These are phyloP conservation scores for Aureobasidium sp. DNA, from an alignment of 2,329 filamentous ascomycete species.

Conservation along the genomic window DNA sequence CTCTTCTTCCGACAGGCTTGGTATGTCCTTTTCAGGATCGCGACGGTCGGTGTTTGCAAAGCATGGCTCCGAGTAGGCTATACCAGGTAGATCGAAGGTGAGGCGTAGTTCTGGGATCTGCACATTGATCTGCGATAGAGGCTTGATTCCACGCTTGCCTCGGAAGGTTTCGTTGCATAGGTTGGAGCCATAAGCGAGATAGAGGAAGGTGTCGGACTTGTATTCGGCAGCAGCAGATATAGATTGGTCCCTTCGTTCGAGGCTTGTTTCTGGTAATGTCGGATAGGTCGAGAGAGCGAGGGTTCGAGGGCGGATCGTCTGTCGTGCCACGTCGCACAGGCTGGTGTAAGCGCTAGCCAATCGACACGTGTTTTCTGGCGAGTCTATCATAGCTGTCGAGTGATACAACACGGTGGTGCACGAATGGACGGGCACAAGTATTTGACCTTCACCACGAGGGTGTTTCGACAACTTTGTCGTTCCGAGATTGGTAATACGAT, in stretches of 20 bases:
- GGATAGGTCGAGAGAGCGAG: background rate
- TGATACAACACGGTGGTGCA: background rate
- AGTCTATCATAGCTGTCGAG: background rate
- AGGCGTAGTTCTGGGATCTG: conserved; percentile 69
- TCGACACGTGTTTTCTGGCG: conserved; percentile 1
- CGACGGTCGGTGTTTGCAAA: conserved; percentile 73
- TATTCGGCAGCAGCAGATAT: conserved; percentile 2
- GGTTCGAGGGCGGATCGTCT: background rate
- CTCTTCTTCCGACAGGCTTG: conserved; percentile 19
- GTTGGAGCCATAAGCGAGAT: conserved; percentile 79
- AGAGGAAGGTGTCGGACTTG: conserved; percentile 24
- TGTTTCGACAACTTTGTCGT: background rate
- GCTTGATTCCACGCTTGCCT: conserved; percentile 67
- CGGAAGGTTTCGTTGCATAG: conserved; percentile 72
- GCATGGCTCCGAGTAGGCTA: conserved; percentile 84
- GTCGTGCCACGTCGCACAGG: background rate
- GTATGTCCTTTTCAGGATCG: conserved; percentile 30
- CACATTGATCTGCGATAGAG: conserved; percentile 73
- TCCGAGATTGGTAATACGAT: conserved; percentile 8
- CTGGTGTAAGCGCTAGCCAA: background rate
- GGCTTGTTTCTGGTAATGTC: background rate
- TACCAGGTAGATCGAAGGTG: conserved; percentile 75
- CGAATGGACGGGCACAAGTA: background rate
- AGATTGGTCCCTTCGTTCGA: conserved; percentile 5
- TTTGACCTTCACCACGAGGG: background rate